A percentile compares a stretch with the other conserved stretches of the same genome.
Evolutionary conservation across 345 rosid genomes (phyloP).

Genomic region (Cardamine occulta): DNA sequence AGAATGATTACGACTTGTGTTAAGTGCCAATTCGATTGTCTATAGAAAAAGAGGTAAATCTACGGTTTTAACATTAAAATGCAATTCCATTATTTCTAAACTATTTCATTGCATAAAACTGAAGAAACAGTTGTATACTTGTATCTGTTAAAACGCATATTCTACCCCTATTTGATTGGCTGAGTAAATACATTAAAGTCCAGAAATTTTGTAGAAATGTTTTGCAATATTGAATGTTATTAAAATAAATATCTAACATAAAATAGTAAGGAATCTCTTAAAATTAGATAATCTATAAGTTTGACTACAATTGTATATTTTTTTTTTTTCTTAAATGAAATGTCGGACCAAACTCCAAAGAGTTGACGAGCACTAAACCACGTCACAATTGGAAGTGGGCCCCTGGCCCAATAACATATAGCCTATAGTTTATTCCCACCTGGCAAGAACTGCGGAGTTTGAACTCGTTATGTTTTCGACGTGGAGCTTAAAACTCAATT

Average conservation of each 20-base stretch:
- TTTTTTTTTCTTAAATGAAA: background rate
- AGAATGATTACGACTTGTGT: background rate
- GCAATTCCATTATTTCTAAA: no score
- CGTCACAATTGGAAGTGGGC: constrained; percentile 27
- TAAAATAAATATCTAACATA: no score
- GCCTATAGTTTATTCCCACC: constrained; percentile 24
- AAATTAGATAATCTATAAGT: constrained; percentile 12
- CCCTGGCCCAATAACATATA: constrained; percentile 15
- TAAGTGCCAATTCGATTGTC: background rate
- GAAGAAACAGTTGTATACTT: no score
- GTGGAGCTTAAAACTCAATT: constrained; percentile 32
- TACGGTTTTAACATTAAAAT: background rate
- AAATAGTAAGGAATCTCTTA: background rate
- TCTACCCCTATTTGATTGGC: no score
- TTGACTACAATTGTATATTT: background rate
- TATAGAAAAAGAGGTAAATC: no score
- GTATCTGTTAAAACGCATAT: no score
- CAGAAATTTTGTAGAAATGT: background rate
- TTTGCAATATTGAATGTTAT: background rate
- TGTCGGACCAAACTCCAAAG: constrained; percentile 25
- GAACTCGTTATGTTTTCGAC: constrained; percentile 28
- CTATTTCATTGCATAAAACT: no score
- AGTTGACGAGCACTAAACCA: constrained; percentile 44
- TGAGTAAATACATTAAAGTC: no score
- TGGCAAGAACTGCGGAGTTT: constrained; percentile 39